Evolutionary conservation across 208 protist species (phyloP), one percentile per base, ranked within the genome.

Genomic region (Tritrichomonas musculus): DNA sequence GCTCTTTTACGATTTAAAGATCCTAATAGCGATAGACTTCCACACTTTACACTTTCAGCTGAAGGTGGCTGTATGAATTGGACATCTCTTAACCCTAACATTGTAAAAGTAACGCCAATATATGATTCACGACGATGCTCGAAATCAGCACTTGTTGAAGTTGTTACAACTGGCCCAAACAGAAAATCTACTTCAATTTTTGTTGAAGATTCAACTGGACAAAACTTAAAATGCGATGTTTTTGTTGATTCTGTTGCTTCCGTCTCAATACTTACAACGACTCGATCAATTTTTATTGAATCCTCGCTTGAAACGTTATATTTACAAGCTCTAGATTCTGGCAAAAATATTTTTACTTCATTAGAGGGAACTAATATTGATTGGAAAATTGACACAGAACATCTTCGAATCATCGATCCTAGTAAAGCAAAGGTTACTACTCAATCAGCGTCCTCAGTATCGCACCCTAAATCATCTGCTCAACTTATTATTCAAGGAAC

Each of bases 1-100:
- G 53, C 53, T 22, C 73, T 82, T 82, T 88, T 88, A 57, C 77
- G 20, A 57, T 88, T 57, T 20, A 88, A 88, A 50, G 77, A 88
- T 0, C 47, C 8, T 57, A 88, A 60, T 14, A 53, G 41, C 5
- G 20, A 11, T 20, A 33, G 9, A 33, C 22, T 17, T 5, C 77
- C 77, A 3, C 25, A 44, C 4, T 88, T 88, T 50, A 36, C 47
- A n/a, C 14, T 88, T 8, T 60, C 77, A 33, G 44, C 77, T 36
- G 77, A 49, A 88, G 44, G 41, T 57, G 39, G 41, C 11, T 88
- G 77, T 20, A 39, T 57, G 13, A 49, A 88, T 39, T 88, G 77
- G 77, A n/a, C 44, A 25, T 53, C 44, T 33, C 13, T 47, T 39
- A 88, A 88, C 57, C 47, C 41, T 47, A 39, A 53, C 27, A 20